Conservation (phyloP, 306 rosid species). For the Inga laurina region DNA sequence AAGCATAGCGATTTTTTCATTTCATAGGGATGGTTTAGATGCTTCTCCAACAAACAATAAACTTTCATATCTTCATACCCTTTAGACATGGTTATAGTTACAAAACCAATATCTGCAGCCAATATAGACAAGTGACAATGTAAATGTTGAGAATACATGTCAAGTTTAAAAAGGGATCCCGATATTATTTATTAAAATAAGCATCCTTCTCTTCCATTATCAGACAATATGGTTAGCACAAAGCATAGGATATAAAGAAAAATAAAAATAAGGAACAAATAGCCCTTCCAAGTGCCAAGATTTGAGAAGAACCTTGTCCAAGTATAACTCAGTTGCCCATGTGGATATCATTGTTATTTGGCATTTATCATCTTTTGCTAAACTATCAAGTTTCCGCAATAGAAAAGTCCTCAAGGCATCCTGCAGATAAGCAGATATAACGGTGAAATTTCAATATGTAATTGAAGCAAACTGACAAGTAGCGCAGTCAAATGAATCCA, state of each 20-base stretch:
- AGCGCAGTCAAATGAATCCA: conserved; percentile 8
- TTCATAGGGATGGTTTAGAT: neutral
- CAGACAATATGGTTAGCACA: conserved; percentile 16
- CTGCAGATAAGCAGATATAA: conserved; percentile 49
- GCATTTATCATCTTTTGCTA: conserved; percentile 85
- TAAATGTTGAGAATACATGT: neutral
- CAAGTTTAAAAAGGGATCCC: neutral
- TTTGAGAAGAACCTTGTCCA: conserved; percentile 79
- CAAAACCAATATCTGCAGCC: neutral
- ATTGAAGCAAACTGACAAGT: conserved; percentile 6
- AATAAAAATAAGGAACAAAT: conserved; percentile 17
- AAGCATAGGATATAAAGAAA: conserved; percentile 11
- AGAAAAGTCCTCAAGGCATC: conserved; percentile 94
- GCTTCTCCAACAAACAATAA: conserved; percentile 8
- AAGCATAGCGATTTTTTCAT: conserved; percentile 1
- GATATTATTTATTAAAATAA: conserved; percentile 14
- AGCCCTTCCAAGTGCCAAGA: conserved; percentile 36
- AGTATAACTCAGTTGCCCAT: conserved; percentile 91
- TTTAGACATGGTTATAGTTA: neutral
- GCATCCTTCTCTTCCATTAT: conserved; percentile 25
- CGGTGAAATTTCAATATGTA: conserved; percentile 13
- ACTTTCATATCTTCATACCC: neutral
- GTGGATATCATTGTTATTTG: conserved; percentile 99
- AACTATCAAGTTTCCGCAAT: conserved; percentile 85
- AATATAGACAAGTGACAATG: conserved; percentile 10